Percentiles rank a stretch among this genome's conserved stretches.
Evolutionary conservation across 2,329 filamentous ascomycete species (phyloP).

Genomic region (Zymoseptoria pseudotritici): DNA sequence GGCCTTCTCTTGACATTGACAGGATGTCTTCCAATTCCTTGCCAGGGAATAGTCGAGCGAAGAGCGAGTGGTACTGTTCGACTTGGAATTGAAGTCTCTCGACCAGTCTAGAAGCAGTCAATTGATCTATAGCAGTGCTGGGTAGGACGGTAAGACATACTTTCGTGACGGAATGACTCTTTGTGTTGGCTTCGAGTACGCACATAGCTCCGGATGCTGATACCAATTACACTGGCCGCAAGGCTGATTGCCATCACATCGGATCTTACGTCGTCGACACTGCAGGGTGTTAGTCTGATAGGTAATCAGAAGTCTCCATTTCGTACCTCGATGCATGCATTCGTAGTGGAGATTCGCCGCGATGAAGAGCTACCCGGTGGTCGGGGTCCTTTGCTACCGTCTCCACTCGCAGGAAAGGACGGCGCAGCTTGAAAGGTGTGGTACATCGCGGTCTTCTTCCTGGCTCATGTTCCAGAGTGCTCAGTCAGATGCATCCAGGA

Average conservation of each 20-base stretch:
- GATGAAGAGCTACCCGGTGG: slow-evolving; percentile 29
- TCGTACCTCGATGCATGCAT: slow-evolving; percentile 59
- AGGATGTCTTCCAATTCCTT: slow-evolving; percentile 35
- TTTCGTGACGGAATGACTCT: slow-evolving; percentile 70
- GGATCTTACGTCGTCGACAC: slow-evolving; percentile 73
- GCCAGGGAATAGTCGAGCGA: slow-evolving; percentile 37
- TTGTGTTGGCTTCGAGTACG: slow-evolving; percentile 74
- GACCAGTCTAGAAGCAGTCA: slow-evolving; percentile 47
- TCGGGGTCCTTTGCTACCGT: slow-evolving; percentile 27
- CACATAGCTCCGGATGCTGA: slow-evolving; percentile 68
- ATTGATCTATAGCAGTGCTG: not conserved
- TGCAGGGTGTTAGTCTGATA: not conserved
- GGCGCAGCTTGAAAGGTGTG: not conserved
- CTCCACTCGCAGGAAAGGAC: not conserved
- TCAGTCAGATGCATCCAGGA: not conserved
- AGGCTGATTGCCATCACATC: slow-evolving; percentile 73
- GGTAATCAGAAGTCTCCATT: not conserved
- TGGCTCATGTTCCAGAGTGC: slow-evolving; percentile 1
- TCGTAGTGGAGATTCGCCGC: slow-evolving; percentile 41
- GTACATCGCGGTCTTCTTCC: not conserved
- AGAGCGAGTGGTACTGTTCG: slow-evolving; percentile 39
- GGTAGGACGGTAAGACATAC: slow-evolving; percentile 38
- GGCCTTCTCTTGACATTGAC: slow-evolving; percentile 36
- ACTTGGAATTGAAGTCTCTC: slow-evolving; percentile 46
- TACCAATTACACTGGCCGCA: slow-evolving; percentile 79